Percentiles rank a stretch among this genome's conserved stretches.
Evolutionary conservation across 495 filamentous ascomycete genomes (phyloP).

Genomic region (Sordaria brevicollis): DNA sequence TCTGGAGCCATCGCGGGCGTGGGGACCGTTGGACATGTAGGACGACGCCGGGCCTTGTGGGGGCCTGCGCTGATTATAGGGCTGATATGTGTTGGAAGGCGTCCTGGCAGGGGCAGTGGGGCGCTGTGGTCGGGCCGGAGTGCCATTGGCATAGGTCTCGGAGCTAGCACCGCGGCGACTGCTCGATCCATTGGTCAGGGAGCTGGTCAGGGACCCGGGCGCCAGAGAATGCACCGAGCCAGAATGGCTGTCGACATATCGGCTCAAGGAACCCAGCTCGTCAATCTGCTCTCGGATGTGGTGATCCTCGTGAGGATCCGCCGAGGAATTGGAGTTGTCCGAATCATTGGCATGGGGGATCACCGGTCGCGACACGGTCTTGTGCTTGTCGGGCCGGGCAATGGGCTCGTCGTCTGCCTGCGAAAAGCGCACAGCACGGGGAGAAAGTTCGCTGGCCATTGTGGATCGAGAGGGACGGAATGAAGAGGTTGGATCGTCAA

Average conservation of each 20-base stretch:
- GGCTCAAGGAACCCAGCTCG: conserved; percentile 31
- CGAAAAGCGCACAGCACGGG: conserved; percentile 43
- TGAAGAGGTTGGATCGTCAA: not conserved
- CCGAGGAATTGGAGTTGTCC: conserved; percentile 53
- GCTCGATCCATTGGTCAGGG: conserved; percentile 21
- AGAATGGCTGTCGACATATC: conserved; percentile 28
- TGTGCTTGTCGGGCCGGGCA: conserved; percentile 23
- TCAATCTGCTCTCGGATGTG: conserved; percentile 37
- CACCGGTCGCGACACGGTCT: conserved; percentile 31
- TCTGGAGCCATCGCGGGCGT: conserved; percentile 72
- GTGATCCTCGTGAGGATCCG: conserved; percentile 43
- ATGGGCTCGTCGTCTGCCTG: conserved; percentile 25
- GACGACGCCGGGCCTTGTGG: conserved; percentile 16
- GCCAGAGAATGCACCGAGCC: conserved; percentile 26
- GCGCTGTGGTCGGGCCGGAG: conserved; percentile 19
- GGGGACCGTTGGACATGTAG: conserved; percentile 47
- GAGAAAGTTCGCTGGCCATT: conserved; percentile 35
- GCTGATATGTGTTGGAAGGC: conserved; percentile 41
- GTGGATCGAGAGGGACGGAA: not conserved
- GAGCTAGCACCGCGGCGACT: conserved; percentile 17
- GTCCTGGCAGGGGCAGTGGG: conserved; percentile 30
- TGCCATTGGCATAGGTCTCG: conserved; percentile 16
- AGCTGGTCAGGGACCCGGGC: conserved; percentile 23
- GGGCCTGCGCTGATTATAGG: conserved; percentile 29
- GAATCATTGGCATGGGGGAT: conserved; percentile 45